Evolutionary conservation across 148 eudicot species (phyloP), one percentile per base, ranked within the genome.

Genomic region (Polygonum aviculare): DNA sequence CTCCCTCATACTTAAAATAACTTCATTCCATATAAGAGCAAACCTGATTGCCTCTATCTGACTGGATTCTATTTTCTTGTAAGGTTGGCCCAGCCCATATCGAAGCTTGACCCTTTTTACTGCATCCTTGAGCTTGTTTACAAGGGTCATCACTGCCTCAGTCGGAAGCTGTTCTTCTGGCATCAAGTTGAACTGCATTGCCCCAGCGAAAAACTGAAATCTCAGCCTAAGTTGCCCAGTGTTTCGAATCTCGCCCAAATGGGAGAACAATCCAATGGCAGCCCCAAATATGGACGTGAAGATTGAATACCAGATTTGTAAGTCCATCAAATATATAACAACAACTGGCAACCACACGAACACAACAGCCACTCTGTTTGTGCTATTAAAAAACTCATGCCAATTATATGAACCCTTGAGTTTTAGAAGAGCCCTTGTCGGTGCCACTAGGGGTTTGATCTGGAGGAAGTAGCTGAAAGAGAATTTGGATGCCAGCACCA

Each of bases 121-220:
- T 12, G 95, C 90, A 76, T 94, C 86, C 33, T 86, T 90, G 2
- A 94, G 77, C 82, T 88, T 94, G 77, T 82, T 86, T 45, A 94
- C 82, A 26, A 91, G 54, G 4, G 84, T 86, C 39, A 83, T 86
- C 77, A 86, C 87, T 1, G 84, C 79, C 45, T 44, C 81, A 21
- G 33, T 57, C 18, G 80, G 74, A 33, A 75, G 76, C 78, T 74
- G 80, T 73, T 94, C 87, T 65, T 89, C 96, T 10, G 98, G 92
- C 88, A 88, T 90, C 48, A 94, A 82, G 86, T 92, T 92, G 77
- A 94, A 94, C 83, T 92, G 96, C 88, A 94, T 80, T 33, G 98
- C 98, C 81, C 97, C 88, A 8, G 95, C 91, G 78, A 94, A 94
- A 87, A 94, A 94, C 85, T 92, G 98, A 79, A 92, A 94, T 74